phyloP scores from a whole-genome alignment of 2,329 filamentous ascomycete genomes.

The Aspergillus brunneoviolaceus region DNA sequence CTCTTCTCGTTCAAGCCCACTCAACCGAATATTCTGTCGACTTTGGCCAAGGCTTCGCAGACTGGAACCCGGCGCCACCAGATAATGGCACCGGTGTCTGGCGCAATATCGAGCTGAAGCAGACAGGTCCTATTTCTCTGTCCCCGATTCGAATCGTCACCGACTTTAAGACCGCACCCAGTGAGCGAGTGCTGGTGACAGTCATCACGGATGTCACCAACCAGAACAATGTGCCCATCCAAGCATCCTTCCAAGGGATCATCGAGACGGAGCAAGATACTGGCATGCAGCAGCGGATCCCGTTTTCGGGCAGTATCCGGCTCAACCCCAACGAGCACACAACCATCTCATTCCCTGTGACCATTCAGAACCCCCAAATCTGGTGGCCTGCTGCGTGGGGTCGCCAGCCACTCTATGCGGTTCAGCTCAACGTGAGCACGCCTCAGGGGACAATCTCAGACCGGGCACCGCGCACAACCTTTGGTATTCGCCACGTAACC shows the following conservation, averaged over 20 bases:
- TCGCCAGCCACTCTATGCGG: conserved; percentile 53
- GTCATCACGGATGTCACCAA: conserved; percentile 36
- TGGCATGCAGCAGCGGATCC: conserved; percentile 9
- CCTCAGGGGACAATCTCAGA: conserved; percentile 32
- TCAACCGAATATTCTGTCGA: conserved; percentile 61
- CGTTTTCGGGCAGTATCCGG: conserved; percentile 35
- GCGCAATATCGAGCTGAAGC: conserved; percentile 57
- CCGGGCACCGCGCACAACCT: conserved; percentile 35
- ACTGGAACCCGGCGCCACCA: conserved; percentile 62
- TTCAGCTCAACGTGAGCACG: conserved; percentile 31
- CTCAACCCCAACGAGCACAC: conserved; percentile 41
- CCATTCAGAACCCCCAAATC: conserved; percentile 48
- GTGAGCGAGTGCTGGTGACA: conserved; percentile 39
- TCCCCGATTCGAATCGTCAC: conserved; percentile 49
- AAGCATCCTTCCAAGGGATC: conserved; percentile 23
- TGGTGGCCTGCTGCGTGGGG: conserved; percentile 67
- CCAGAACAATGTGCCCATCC: conserved; percentile 23
- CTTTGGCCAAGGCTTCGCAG: conserved; percentile 60
- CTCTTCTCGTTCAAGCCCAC: conserved; percentile 54
- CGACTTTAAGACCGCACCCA: conserved; percentile 37
- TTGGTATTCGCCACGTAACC: conserved; percentile 58
- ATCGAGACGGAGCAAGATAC: conserved; percentile 17
- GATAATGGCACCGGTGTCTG: conserved; percentile 66
- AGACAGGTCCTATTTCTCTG: conserved; percentile 53
- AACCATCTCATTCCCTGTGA: conserved; percentile 41